These are phyloP conservation scores for Pistacia vera DNA, from an alignment of 345 rosid genomes.

Conservation along the genomic window DNA sequence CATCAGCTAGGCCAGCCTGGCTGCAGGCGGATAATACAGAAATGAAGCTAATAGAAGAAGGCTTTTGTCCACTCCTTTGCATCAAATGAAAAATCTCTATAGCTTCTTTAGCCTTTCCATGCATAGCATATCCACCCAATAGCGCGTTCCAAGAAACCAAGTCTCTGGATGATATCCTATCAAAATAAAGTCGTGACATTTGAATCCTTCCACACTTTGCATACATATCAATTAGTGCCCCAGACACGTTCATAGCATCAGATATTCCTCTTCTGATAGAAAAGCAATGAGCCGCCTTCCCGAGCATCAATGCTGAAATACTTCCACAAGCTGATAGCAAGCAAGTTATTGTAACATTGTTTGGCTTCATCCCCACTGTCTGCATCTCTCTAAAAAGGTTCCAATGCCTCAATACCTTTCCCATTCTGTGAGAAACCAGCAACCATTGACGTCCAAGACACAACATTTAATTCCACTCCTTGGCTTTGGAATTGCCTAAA, in stretches of 20 bases:
- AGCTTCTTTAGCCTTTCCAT: slow-evolving; percentile 67
- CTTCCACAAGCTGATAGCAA: slow-evolving; percentile 44
- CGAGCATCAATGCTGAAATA: slow-evolving; percentile 39
- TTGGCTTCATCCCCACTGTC: slow-evolving; percentile 29
- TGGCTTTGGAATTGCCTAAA: no score
- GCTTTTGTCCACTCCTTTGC: slow-evolving; percentile 47
- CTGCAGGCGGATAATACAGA: slow-evolving; percentile 67
- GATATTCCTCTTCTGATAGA: slow-evolving; percentile 38
- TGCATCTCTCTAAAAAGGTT: slow-evolving; percentile 53
- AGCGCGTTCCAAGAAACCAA: slow-evolving; percentile 77
- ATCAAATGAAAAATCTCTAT: slow-evolving; percentile 53
- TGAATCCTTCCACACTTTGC: slow-evolving; percentile 74
- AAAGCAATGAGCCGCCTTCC: slow-evolving; percentile 41
- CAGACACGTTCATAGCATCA: slow-evolving; percentile 34
- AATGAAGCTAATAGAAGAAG: slow-evolving; percentile 64
- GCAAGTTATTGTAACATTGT: slow-evolving; percentile 40
- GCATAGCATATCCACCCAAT: slow-evolving; percentile 71
- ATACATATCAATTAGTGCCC: slow-evolving; percentile 80
- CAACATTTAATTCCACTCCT: no score
- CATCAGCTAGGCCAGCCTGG: slow-evolving; percentile 59
- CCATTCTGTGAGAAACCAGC: no score
- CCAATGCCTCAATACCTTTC: no score
- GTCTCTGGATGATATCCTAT: slow-evolving; percentile 57
- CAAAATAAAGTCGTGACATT: slow-evolving; percentile 52
- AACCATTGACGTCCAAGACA: no score